Evolutionary conservation across 2,329 filamentous ascomycete species (phyloP).

Genomic region (Myrmaecium sp.): DNA sequence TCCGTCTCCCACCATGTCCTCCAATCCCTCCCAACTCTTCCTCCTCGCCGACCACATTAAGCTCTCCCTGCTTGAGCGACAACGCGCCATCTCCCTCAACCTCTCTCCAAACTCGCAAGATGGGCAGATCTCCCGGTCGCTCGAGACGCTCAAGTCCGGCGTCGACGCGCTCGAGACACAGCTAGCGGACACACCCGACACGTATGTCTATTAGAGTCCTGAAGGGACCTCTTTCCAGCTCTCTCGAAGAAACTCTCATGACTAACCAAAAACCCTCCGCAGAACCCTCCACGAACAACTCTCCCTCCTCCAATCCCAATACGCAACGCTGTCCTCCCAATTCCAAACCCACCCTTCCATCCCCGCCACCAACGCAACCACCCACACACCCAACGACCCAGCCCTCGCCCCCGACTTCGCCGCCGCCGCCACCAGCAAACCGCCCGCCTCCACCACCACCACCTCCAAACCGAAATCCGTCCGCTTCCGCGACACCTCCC

Average conservation of each 20-base stretch:
- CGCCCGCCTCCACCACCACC: constrained; percentile 8
- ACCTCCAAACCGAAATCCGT: constrained; percentile 47
- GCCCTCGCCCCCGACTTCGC: constrained; percentile 19
- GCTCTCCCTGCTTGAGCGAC: constrained; percentile 79
- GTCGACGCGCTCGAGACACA: constrained; percentile 51
- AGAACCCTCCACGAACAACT: constrained; percentile 45
- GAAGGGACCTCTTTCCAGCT: too few relatives aligned
- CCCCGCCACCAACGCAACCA: constrained; percentile 25
- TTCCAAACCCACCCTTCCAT: constrained; percentile 67
- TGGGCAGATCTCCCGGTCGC: constrained; percentile 70
- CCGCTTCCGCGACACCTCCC: constrained; percentile 57
- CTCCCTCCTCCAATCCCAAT: constrained; percentile 52
- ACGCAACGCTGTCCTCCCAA: constrained; percentile 59
- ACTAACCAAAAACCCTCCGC: constrained; percentile 9
- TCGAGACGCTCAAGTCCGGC: constrained; percentile 73
- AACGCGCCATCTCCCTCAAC: constrained; percentile 67
- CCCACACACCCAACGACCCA: constrained; percentile 27
- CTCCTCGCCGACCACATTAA: constrained; percentile 95
- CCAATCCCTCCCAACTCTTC: constrained; percentile 58
- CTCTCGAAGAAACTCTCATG: background rate
- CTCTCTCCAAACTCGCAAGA: constrained; percentile 69
- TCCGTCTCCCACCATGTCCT: constrained; percentile 13
- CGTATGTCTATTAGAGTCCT: constrained; percentile 23
- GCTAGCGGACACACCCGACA: constrained; percentile 42
- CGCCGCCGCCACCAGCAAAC: constrained; percentile 19